Evolutionary conservation across 2,329 filamentous ascomycete genomes (phyloP), one percentile per base, ranked within the genome.

Genomic region (Alternaria longipes): DNA sequence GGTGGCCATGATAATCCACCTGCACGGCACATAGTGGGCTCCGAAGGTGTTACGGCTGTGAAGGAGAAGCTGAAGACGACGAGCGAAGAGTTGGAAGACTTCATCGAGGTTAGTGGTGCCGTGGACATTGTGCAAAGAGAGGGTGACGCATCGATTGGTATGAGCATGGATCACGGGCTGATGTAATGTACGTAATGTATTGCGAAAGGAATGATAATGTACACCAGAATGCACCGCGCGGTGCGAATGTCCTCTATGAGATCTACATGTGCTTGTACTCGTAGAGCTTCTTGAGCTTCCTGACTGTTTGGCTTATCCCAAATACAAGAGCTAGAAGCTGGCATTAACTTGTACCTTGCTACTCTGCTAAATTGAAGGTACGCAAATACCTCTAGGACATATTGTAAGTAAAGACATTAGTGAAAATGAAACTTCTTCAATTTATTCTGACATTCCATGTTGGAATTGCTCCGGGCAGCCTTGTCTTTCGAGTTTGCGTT

Each of bases 31-130:
- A 97, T 98, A 71, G 94, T 98, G 2, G 94, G 95, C 0, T 88
- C 91, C 56, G 95, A 98, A 78, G 94, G 92, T 0, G 91, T 94
- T 12, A 85, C 88, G 6, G 91, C 91, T 41, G 94, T 98, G 40
- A 96, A 94, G 78, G 95, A 98, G 81, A 98, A 98, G 81, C 82
- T 99, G 57, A 97, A 96, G 82, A 97, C 93, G 2, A 92, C 97
- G 3, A 97, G 93, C 65, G 94, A 98, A 77, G 95, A 98, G 81
- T 82, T 98, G 58, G 95, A 98, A 78, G 95, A 98, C 69, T 98
- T 98, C 79, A 90, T 97, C 28, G 93, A 97, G 71, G 90, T 93
- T 26, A 97, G 93, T 72, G 85, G 91, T 66, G 90, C 92, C 0
- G 93, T 95, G 16, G 94, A 97, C 76, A 91, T 93, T 56, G 75